Evolutionary conservation across 2,329 filamentous ascomycete genomes (phyloP).

Genomic region (Aspergillus tanneri): DNA sequence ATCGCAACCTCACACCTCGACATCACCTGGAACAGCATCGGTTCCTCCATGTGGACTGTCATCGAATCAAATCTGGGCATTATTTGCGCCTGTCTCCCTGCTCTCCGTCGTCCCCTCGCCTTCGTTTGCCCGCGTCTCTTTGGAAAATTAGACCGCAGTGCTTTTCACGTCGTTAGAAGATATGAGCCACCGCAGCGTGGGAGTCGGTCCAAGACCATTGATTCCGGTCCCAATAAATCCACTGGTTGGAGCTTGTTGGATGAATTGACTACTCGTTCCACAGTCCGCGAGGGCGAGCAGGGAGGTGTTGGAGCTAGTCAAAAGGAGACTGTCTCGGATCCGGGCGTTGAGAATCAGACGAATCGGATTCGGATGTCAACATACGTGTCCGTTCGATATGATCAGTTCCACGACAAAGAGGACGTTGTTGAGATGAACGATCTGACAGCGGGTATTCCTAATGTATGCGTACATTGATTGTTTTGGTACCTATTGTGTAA

Average conservation of each 20-base stretch:
- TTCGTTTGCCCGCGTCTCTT: slow-evolving; percentile 13
- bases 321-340: background rate
- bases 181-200: background rate
- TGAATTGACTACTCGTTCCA: background rate
- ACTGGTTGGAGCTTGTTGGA: background rate
- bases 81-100: slow-evolving; percentile 41
- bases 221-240: background rate
- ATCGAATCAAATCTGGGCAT: slow-evolving; percentile 39
- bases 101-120: slow-evolving; percentile 28
- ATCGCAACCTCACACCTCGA: slow-evolving; percentile 22
- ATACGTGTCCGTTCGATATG: background rate
- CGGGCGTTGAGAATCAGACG: background rate
- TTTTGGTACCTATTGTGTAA: background rate
- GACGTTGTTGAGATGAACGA: background rate
- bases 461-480: background rate
- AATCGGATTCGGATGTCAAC: background rate
- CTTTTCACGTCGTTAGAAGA: background rate
- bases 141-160: background rate
- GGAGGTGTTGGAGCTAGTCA: background rate
- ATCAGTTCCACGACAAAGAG: background rate
- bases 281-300: background rate
- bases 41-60: slow-evolving; percentile 39
- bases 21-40: slow-evolving; percentile 28
- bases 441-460: background rate
- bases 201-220: background rate